phyloP scores from a whole-genome alignment of 306 rosid genomes.

The Quercus aquifolioides region DNA sequence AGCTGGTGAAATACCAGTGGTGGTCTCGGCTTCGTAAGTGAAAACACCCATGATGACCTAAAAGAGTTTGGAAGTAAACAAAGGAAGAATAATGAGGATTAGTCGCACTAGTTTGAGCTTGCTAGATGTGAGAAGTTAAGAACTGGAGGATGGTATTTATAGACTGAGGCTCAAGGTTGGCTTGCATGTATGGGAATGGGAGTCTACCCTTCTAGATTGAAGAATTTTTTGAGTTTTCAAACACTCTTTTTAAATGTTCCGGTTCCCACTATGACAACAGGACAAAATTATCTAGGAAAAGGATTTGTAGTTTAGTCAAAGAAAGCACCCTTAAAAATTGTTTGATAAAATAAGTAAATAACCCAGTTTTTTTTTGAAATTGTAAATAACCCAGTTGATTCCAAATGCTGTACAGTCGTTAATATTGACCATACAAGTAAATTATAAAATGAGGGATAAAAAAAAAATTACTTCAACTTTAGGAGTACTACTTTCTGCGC shows the following conservation, averaged over 20 bases:
- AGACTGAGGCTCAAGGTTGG: neutral
- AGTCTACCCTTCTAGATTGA: too few relatives aligned
- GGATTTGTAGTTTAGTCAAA: too few relatives aligned
- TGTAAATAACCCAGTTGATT: too few relatives aligned
- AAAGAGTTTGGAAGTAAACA: neutral
- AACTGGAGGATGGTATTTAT: neutral
- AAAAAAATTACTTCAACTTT: neutral
- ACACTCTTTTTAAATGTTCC: neutral
- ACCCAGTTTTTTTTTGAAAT: too few relatives aligned
- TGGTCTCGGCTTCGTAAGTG: conserved; percentile 2
- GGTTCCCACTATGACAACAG: neutral
- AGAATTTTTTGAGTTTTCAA: too few relatives aligned
- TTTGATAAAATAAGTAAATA: too few relatives aligned
- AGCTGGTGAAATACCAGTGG: conserved; percentile 21
- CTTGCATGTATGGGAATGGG: too few relatives aligned
- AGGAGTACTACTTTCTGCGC: neutral
- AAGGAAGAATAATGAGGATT: neutral
- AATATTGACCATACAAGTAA: too few relatives aligned
- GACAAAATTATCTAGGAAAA: too few relatives aligned
- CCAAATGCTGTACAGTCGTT: too few relatives aligned
- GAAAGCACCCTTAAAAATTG: too few relatives aligned
- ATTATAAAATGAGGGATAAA: too few relatives aligned
- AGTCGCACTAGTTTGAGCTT: neutral
- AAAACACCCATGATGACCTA: conserved; percentile 36
- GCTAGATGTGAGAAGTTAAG: neutral